Evolutionary conservation across 148 eudicot genomes (phyloP), one percentile per base, ranked within the genome.

Genomic region (Agrostemma githago): DNA sequence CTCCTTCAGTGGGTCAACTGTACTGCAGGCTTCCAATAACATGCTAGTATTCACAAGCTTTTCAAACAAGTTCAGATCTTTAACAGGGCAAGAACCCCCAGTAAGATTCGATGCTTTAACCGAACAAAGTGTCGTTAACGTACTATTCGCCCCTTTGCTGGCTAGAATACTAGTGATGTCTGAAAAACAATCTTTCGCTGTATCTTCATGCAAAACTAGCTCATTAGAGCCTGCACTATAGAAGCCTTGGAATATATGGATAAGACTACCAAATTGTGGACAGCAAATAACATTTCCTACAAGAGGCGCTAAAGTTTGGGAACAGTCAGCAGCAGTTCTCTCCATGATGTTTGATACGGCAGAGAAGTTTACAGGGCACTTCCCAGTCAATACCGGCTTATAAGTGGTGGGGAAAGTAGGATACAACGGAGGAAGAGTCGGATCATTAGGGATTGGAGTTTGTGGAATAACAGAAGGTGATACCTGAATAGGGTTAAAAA

Each of bases 211-310:
- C 74, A 95, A 66, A 51, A 84, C 94, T 81, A 95, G 78, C 66
- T 85, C 85, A 84, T 84, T 84, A 51, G 97, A 87, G 66, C 70
- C 76, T 58, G 70, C 61, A 83, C 88, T 88, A 74, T 85, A 89
- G 81, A 84, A 82, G 43, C 99, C 99, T 81, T 82, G 93, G 83
- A 90, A 90, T 78, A 95, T 88, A 78, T 79, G 96, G 61, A 95
- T 89, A 58, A 90, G 84, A 76, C 94, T 95, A 76, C 78, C 83
- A 62, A 95, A 80, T 75, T 95, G 99, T 41, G 99, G 97, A 82
- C 99, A 95, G 66, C 99, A 95, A 77, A 95, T 85, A 20, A 87
- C 96, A 79, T 90, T 92, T 79, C 89, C 97, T 53, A 92, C 88
- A 67, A 85, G 66, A 21, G 86, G 66, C 41, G 96, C 94, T 72